Conservation (phyloP, 2,329 filamentous ascomycete species). For the Fusarium drepaniforme region DNA sequence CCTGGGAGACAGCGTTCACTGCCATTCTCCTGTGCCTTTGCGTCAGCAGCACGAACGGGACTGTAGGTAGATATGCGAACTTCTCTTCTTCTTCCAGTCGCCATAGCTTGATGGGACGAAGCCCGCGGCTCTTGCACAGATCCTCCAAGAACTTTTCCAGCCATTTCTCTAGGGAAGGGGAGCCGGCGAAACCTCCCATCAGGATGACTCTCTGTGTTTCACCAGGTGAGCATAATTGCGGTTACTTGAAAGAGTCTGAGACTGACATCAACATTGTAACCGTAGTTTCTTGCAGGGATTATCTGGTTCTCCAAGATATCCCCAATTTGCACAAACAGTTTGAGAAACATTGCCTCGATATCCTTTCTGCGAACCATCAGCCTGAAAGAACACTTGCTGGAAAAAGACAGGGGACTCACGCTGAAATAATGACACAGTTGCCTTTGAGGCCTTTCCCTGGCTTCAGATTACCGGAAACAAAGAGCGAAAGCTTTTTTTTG, state of each 20-base stretch:
- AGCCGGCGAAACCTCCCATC: constrained; percentile 14
- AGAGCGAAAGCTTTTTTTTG: background rate
- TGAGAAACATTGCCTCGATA: background rate
- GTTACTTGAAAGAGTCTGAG: background rate
- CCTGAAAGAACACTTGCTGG: too few relatives aligned
- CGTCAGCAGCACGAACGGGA: background rate
- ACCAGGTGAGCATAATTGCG: background rate
- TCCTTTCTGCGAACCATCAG: background rate
- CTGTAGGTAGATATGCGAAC: background rate
- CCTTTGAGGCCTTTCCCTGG: background rate
- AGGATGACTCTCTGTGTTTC: background rate
- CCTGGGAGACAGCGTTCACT: constrained; percentile 1
- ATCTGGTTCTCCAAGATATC: background rate
- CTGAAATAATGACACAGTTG: background rate
- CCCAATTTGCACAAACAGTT: background rate
- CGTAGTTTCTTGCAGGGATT: background rate
- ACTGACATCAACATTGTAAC: background rate
- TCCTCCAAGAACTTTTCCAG: background rate
- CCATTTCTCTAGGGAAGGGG: background rate
- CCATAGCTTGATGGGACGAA: background rate
- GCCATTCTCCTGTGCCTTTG: accelerated
- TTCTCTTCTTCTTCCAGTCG: background rate
- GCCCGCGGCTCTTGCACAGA: background rate
- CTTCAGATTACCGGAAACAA: background rate
- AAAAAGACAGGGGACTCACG: background rate